These are phyloP conservation scores for Paraurostyla sp. DNA, from an alignment of 73 alveolate genomes.

Conservation along the genomic window DNA sequence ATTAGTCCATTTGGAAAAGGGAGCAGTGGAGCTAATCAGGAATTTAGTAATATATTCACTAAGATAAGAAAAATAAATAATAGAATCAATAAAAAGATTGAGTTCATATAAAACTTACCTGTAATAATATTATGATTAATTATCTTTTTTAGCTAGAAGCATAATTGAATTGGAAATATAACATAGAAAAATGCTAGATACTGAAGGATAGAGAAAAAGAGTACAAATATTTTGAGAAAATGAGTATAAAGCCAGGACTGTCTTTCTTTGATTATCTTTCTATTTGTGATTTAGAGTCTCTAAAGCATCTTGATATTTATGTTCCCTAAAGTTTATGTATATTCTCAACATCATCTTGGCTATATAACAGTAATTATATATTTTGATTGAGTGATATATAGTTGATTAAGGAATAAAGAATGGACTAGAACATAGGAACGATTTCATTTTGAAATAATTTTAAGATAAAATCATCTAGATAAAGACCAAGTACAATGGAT, in stretches of 20 bases:
- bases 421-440: conserved; percentile 14
- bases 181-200: conserved; percentile 16
- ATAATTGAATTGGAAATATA: conserved; percentile 17
- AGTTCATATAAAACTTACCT: conserved; percentile 5
- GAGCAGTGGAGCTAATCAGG: neutral
- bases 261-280: conserved; percentile 31
- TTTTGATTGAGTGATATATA: neutral
- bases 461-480: neutral
- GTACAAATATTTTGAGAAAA: conserved; percentile 13
- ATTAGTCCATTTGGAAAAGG: neutral
- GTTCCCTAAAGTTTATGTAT: conserved; percentile 34
- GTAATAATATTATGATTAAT: neutral
- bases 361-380: neutral
- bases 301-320: neutral
- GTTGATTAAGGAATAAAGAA: too few species aligned
- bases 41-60: neutral
- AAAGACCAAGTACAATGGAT: neutral
- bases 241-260: conserved; percentile 30
- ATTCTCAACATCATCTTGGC: conserved; percentile 26
- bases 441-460: conserved; percentile 32
- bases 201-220: conserved; percentile 18
- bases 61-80: neutral
- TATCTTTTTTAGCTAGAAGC: neutral
- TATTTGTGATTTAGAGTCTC: neutral
- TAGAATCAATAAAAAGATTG: conserved; percentile 12